Evolutionary conservation across 139 green algal species (phyloP).

Genomic region (Chlorella sorokiniana): DNA sequence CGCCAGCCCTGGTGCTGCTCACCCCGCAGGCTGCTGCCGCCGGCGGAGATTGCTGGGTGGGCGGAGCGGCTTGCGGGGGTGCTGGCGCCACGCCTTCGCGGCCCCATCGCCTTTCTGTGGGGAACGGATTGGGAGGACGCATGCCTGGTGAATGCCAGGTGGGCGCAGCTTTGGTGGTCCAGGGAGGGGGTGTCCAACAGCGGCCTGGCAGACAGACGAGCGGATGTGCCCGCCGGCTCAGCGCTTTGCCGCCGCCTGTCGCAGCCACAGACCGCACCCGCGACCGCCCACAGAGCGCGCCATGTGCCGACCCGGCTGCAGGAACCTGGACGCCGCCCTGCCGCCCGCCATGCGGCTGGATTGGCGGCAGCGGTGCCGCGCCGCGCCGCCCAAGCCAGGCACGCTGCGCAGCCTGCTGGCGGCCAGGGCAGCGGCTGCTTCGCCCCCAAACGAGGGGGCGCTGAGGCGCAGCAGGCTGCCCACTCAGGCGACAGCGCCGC

Average conservation of each 20-base stretch:
- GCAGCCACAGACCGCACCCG: background rate
- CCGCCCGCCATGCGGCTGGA: background rate
- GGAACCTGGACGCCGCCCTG: slow-evolving; percentile 6
- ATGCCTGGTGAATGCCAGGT: slow-evolving; percentile 35
- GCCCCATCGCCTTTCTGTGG: slow-evolving; percentile 49
- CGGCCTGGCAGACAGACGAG: too few species aligned
- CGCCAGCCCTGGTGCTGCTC: background rate
- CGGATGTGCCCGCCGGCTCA: background rate
- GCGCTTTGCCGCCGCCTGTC: background rate
- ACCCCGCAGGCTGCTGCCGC: slow-evolving; percentile 20
- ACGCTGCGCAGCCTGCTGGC: background rate
- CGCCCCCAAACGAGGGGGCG: too few species aligned
- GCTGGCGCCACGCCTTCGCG: slow-evolving; percentile 22
- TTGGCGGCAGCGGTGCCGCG: background rate
- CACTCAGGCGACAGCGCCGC: background rate
- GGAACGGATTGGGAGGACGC: slow-evolving; percentile 51
- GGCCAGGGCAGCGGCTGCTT: background rate
- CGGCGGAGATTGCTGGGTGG: slow-evolving; percentile 43
- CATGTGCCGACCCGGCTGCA: background rate
- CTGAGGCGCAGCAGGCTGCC: too few species aligned
- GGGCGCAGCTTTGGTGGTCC: background rate
- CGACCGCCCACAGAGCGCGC: background rate
- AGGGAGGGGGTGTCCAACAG: too few species aligned
- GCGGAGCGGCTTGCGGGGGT: slow-evolving; percentile 27
- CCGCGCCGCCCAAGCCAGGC: background rate